Base-by-base conservation (phyloP, 2,329 filamentous ascomycete genomes). In the Fusarium annulatum region DNA sequence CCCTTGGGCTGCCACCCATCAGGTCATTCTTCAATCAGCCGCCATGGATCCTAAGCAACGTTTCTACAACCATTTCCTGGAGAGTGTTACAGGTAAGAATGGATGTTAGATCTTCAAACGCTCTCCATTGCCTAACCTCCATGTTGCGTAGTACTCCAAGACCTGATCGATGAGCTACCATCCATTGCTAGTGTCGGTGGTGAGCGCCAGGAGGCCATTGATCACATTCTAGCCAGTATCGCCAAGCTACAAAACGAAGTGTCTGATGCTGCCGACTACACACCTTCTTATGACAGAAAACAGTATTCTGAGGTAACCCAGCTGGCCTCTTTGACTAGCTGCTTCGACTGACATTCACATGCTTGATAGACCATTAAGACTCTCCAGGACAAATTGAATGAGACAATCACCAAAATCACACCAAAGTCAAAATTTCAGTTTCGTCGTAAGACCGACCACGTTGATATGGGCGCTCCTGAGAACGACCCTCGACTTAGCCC, bases 231-330 rank as follows among this genome's bases (percentile, higher is more conserved):
- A 19, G 91, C 93, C 21, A 90, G 90, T 70, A 96, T 98, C 77
- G 91, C 93, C 36, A 89, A 90, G 64, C 87, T 98, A 21, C 95
- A 94, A 3, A 93, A 92, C 72, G 92, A 96, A 77, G 93, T 98
- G 43, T 92, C 94, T 74, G 95, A 98, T 82, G 93, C 94, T 2
- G 90, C 93, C 4, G 91, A 92, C 63, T 94, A 92, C 75, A 90
- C 97, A 21, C 95, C 96, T 6, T 91, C 94, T 12, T 97, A 98
- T 80, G 96, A 98, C 78, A 94, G 96, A 81, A 90, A 94, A 76
- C 92, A 93, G 30, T 98, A 97, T 79, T 89, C 92, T 48, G 91
- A 95, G 84, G 94, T 95, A 82, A 61, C 78, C 57, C 19, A 21
- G 18, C 19, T 28, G 38, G 21, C 26, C 52, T 55, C 30, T 26